Evolutionary conservation across 129 eudicot genomes (phyloP).

Genomic region (carrot (Daucus carota)): DH1_v3.0 NC_030388.2:7863501-7864000

Average conservation of each 20-base stretch:
- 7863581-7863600: neutral
- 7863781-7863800: neutral
- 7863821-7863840: neutral
- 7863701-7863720: conserved; percentile 76
- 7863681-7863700: conserved; percentile 74
- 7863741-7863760: neutral
- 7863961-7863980: neutral
- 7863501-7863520: neutral
- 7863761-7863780: neutral
- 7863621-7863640: neutral
- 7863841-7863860: neutral
- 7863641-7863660: conserved; percentile 58
- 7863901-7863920: neutral
- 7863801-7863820: neutral
- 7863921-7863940: neutral
- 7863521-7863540: neutral
- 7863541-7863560: neutral
- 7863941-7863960: neutral
- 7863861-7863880: neutral
- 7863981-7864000: neutral
- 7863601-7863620: neutral
- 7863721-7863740: conserved; percentile 52
- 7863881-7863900: neutral
- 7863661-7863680: conserved; percentile 77
- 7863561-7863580: neutral